Evolutionary conservation across 176 grass and related monocot species (phyloP).

Genomic region (Puccinellia tenuiflora): DNA sequence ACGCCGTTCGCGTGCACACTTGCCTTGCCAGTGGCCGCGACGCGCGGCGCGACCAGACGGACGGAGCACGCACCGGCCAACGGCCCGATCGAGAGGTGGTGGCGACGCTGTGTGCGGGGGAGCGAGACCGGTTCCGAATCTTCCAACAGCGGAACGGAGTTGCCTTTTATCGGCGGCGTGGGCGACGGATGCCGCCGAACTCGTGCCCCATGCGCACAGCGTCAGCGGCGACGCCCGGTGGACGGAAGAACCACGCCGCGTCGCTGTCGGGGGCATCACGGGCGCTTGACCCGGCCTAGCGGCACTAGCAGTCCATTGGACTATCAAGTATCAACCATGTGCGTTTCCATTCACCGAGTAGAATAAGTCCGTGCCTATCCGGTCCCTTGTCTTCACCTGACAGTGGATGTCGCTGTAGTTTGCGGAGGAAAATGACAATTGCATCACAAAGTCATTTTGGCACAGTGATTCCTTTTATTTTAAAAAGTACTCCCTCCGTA

Average conservation of each 20-base stretch:
- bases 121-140: background rate
- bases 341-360: background rate
- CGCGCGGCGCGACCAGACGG: background rate
- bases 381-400: too few species aligned
- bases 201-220: constrained; percentile 18
- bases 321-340: background rate
- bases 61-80: background rate
- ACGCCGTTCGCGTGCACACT: background rate
- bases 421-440: too few species aligned
- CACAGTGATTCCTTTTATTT: too few species aligned
- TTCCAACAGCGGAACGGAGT: background rate
- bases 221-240: background rate
- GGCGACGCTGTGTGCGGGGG: background rate
- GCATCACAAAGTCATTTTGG: too few species aligned
- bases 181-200: background rate
- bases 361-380: background rate
- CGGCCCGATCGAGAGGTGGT: too few species aligned
- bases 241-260: background rate
- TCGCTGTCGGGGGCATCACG: too few species aligned
- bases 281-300: background rate
- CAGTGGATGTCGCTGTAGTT: too few species aligned
- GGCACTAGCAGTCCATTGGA: background rate
- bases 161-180: background rate
- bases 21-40: background rate
- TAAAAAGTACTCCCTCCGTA: too few species aligned